Base-by-base conservation (phyloP, 208 protist genomes). In the Wallacemonas sp. region DNA sequence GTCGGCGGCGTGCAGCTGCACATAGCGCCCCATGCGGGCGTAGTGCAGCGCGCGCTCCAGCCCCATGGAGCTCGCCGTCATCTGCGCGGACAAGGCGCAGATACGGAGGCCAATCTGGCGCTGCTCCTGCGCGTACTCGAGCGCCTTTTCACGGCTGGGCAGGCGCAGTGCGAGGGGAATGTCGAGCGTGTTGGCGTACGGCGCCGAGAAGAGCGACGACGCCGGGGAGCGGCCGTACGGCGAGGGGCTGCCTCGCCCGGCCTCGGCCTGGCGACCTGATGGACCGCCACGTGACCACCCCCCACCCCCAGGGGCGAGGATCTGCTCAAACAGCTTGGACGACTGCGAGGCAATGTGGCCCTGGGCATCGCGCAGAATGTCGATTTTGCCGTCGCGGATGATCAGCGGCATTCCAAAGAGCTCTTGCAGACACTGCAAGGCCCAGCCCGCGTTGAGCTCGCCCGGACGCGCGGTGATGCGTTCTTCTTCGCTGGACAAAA, bases 81-180 rank as follows among this genome's bases (percentile, higher is more conserved):
- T 49, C 29, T 65, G 61, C 10, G 65, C 63, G 2, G 62, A 54
- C 0, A 70, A 66, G 11, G 69, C 57, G 38, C 64, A 72, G 5
- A 85, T 70, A 12, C 72, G 66, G 46, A 67, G 52, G 23, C 72
- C 72, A 41, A 85, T 67, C 54, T 80, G 65, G 23, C 67, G 59
- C 59, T 85, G 80, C 41, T 82, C 67, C 57, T 82, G 55, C 41
- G 80, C 68, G 65, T 80, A 86, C 67, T 79, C 80, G 12, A 76
- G 67, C 0, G 76, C 67, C 20, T 64, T 71, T 28, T 77, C 73
- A 7, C 74, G 54, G 33, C 38, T 67, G 57, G 69, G 76, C 38
- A 59, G 29, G 25, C 61, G 69, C 23, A 86, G 70, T 12, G 55
- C 67, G n/a, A 85, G 46, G 0, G 79, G 79, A 10, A 81, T 36